Conservation (phyloP, 192 early-diverging fungal genomes). For the Coemansia sp. region DNA sequence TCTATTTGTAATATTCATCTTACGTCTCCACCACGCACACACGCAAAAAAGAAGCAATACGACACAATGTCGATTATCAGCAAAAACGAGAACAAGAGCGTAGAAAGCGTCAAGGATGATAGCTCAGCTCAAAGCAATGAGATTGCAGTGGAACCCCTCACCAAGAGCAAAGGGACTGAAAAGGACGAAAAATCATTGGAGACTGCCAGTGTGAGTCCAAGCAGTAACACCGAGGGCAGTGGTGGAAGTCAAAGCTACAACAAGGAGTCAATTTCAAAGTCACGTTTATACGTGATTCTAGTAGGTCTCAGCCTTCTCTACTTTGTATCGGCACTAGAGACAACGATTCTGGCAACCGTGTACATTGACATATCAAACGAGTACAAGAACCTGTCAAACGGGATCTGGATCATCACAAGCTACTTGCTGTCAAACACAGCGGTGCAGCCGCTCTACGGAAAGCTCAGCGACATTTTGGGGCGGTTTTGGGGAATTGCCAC, state of each 20-base stretch:
- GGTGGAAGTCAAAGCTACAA: slow-evolving; percentile 21
- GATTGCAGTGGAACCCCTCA: neutral
- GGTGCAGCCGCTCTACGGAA: slow-evolving; percentile 78
- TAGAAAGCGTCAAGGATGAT: neutral
- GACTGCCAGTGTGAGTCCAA: slow-evolving; percentile 2
- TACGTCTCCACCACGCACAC: neutral
- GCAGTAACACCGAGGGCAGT: slow-evolving; percentile 9
- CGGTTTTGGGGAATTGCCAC: slow-evolving; percentile 58
- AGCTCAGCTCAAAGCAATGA: neutral
- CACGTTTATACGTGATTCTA: slow-evolving; percentile 19
- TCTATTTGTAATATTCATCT: no score
- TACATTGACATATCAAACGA: slow-evolving; percentile 63
- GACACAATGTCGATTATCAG: neutral
- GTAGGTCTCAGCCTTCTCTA: slow-evolving; percentile 45
- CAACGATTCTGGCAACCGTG: slow-evolving; percentile 75
- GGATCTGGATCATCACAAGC: slow-evolving; percentile 79
- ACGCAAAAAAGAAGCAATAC: neutral
- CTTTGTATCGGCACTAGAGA: slow-evolving; percentile 70
- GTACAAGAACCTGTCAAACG: slow-evolving; percentile 60
- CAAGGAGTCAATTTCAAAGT: slow-evolving; percentile 24
- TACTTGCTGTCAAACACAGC: slow-evolving; percentile 72
- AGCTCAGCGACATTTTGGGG: slow-evolving; percentile 83
- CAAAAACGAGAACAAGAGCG: neutral
- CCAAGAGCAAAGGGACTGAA: neutral
- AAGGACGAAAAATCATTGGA: slow-evolving; percentile 4